Evolutionary conservation across 129 eudicot species (phyloP), one percentile per base, ranked within the genome.

Genomic region (Dittrichia graveolens): DNA sequence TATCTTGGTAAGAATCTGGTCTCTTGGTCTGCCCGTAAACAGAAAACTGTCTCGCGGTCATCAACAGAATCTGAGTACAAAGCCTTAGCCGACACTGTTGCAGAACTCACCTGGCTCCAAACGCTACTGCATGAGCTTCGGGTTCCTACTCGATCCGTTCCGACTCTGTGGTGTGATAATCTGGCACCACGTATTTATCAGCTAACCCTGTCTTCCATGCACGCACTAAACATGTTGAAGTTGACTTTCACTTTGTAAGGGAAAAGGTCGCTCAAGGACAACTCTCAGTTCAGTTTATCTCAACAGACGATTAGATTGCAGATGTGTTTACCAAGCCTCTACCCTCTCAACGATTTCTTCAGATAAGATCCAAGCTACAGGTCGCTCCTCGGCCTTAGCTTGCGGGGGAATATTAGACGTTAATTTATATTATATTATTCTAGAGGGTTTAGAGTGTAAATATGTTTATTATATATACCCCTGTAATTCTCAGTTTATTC

Each of bases 161-260:
- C 57, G 2, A 50, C 57, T 10, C n/a, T 50, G 11, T 50, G 57
- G 57, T 50, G 24, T 50, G 57, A 50, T 50, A 50, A 50, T 50
- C 57, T 50, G 57, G 57, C 6, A 16, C 57, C 18, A 50, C 57
- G 6, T 50, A 50, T 14, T 15, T 50, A 10, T 50, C 57, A 12
- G 24, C 57, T 5, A 50, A 50, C n/a, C 57, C 1, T 12, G 57
- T 50, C 18, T 50, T 50, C n/a, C 18, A n/a, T n/a, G 57, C 57
- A 50, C 57, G 57, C n/a, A 50, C 57, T 3, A 50, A 50, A 7
- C 57, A 50, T 50, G 57, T 50, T 9, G 57, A 50, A 50, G 57
- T 12, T 10, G 15, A 50, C 5, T n/a, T 50, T 50, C 57, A 12
- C 0, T 50, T 10, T 10, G 57, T n/a, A 5, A 50, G 6, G 15